Evolutionary conservation across 257 asterid species (phyloP).

Genomic region (Solanum sitiens): DNA sequence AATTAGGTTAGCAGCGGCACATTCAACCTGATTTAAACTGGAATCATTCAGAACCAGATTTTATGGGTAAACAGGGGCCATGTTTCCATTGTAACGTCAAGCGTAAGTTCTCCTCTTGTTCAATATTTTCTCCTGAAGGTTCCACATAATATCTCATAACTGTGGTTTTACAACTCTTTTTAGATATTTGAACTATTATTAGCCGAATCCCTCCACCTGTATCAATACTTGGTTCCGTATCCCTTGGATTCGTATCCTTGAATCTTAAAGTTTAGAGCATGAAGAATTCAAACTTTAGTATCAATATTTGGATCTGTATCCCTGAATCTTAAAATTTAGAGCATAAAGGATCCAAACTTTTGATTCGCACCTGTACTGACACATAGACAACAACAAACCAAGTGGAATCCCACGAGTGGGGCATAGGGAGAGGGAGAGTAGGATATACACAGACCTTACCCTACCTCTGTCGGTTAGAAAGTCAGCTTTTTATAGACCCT

Average conservation of each 20-base stretch:
- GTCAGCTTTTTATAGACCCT: background rate
- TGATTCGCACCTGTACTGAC: background rate
- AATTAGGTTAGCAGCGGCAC: background rate
- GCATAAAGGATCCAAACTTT: background rate
- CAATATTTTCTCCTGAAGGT: too few species aligned
- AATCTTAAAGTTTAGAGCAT: background rate
- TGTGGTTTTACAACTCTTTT: background rate
- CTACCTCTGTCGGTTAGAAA: background rate
- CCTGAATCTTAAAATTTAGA: background rate
- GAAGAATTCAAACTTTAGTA: background rate
- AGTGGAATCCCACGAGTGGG: background rate
- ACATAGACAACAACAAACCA: background rate
- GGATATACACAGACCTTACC: background rate
- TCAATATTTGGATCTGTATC: background rate
- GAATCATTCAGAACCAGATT: background rate
- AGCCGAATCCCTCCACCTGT: background rate
- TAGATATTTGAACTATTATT: background rate
- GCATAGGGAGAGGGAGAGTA: background rate
- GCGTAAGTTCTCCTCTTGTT: background rate
- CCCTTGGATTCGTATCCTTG: background rate
- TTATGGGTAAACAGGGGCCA: slow-evolving; percentile 11
- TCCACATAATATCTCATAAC: background rate
- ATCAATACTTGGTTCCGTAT: background rate
- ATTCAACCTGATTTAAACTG: background rate
- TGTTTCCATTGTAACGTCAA: slow-evolving; percentile 15